phyloP scores from a whole-genome alignment of 2,329 filamentous ascomycete species.

The Setomelanomma holmii region DNA sequence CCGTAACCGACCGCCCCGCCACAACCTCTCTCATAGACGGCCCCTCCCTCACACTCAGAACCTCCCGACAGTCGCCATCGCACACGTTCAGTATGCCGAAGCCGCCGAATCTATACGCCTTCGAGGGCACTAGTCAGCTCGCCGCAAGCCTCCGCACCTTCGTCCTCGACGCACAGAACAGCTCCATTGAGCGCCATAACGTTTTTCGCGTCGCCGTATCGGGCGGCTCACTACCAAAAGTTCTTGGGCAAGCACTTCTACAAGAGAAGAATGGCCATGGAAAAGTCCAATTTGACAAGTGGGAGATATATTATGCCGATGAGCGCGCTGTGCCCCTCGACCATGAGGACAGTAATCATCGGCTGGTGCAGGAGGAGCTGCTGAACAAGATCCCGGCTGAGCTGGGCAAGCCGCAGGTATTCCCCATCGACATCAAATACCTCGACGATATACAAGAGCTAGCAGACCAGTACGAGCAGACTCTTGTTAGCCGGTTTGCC shows the following conservation, averaged over 20 bases:
- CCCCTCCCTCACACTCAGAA: neutral
- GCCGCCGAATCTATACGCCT: constrained; percentile 76
- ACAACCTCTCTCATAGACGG: constrained; percentile 17
- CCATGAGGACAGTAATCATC: constrained; percentile 94
- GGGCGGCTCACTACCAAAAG: constrained; percentile 89
- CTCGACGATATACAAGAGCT: constrained; percentile 86
- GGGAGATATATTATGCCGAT: constrained; percentile 99
- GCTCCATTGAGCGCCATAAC: constrained; percentile 79
- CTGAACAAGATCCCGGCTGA: constrained; percentile 83
- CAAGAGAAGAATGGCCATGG: constrained; percentile 63
- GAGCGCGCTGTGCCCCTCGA: constrained; percentile 93
- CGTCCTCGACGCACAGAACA: constrained; percentile 80
- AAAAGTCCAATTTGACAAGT: constrained; percentile 78
- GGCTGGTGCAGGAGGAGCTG: constrained; percentile 83
- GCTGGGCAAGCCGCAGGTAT: constrained; percentile 72
- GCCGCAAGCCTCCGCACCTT: constrained; percentile 81
- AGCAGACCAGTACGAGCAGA: constrained; percentile 91
- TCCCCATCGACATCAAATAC: constrained; percentile 74
- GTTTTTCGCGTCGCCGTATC: constrained; percentile 92
- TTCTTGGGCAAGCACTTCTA: constrained; percentile 84
- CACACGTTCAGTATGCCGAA: constrained; percentile 42
- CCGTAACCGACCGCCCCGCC: constrained; percentile 18
- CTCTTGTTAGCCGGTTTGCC: constrained; percentile 84
- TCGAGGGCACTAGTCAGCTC: constrained; percentile 72
- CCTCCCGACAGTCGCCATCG: constrained; percentile 8